These are phyloP conservation scores for Salicornia ramosissima DNA, from an alignment of 148 eudicot species.

Conservation along the genomic window DNA sequence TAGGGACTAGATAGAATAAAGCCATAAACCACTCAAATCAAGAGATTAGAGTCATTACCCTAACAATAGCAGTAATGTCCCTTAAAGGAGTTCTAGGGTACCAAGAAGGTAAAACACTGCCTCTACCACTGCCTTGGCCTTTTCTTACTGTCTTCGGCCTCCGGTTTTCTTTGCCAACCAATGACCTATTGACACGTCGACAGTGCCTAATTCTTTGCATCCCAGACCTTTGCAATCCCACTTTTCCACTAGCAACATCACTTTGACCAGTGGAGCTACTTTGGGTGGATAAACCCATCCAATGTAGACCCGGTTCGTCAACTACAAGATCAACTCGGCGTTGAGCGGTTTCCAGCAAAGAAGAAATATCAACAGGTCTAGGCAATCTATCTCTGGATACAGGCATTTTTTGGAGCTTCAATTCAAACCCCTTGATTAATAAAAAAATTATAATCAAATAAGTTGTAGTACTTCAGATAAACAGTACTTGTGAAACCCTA, in stretches of 20 bases:
- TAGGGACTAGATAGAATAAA: neutral
- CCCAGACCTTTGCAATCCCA: neutral
- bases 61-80: constrained; percentile 46
- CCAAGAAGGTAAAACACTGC: constrained; percentile 51
- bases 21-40: neutral
- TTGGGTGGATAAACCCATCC: constrained; percentile 11
- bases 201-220: neutral
- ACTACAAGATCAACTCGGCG: constrained; percentile 25
- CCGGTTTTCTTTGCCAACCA: constrained; percentile 16
- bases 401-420: constrained; percentile 18
- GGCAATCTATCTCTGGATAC: constrained; percentile 25
- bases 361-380: constrained; percentile 27
- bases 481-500: neutral
- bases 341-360: constrained; percentile 22
- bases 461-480: neutral
- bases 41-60: constrained; percentile 34
- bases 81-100: constrained; percentile 57
- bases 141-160: constrained; percentile 2
- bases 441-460: neutral
- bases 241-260: constrained; percentile 3
- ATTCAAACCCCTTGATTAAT: neutral
- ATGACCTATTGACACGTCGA: constrained; percentile 12
- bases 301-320: constrained; percentile 27
- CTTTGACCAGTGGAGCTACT: neutral
- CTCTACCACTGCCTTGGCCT: constrained; percentile 11